Percentiles rank a stretch among this genome's conserved stretches.
These are phyloP conservation scores for Chrysoporthe cubensis DNA, from an alignment of 2,329 filamentous ascomycete species.

Conservation along the genomic window DNA sequence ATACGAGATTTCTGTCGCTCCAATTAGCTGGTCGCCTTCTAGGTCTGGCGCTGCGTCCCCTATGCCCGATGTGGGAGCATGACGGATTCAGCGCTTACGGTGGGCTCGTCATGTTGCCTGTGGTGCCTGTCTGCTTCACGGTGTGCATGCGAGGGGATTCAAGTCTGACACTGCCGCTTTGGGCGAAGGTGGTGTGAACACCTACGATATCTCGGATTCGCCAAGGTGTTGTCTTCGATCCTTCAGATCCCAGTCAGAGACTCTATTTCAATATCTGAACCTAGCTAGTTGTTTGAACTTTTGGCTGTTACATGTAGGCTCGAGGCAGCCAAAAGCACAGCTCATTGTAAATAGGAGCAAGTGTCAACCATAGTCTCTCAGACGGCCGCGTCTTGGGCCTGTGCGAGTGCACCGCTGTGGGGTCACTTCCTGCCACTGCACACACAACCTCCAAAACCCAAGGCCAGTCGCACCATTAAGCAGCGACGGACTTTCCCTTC, in stretches of 20 bases:
- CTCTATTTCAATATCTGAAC: background rate
- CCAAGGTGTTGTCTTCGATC: background rate
- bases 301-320: background rate
- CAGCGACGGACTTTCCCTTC: slow-evolving; percentile 15
- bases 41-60: background rate
- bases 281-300: background rate
- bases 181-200: slow-evolving; percentile 2
- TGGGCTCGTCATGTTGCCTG: background rate
- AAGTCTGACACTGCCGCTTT: background rate
- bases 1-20: slow-evolving; percentile 9
- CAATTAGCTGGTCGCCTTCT: slow-evolving; percentile 5
- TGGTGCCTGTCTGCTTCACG: background rate
- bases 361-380: background rate
- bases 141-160: background rate
- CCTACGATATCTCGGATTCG: background rate
- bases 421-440: background rate
- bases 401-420: background rate
- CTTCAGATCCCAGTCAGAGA: background rate
- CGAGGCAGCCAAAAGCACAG: background rate
- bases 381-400: background rate
- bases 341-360: background rate
- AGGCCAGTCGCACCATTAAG: background rate
- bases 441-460: background rate
- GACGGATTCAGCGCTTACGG: slow-evolving; percentile 5
- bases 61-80: slow-evolving; percentile 4